A percentile compares a stretch with the other conserved stretches of the same genome.
Evolutionary conservation across 2,329 filamentous ascomycete genomes (phyloP).

Genomic region (Dactylellina sp.): DNA sequence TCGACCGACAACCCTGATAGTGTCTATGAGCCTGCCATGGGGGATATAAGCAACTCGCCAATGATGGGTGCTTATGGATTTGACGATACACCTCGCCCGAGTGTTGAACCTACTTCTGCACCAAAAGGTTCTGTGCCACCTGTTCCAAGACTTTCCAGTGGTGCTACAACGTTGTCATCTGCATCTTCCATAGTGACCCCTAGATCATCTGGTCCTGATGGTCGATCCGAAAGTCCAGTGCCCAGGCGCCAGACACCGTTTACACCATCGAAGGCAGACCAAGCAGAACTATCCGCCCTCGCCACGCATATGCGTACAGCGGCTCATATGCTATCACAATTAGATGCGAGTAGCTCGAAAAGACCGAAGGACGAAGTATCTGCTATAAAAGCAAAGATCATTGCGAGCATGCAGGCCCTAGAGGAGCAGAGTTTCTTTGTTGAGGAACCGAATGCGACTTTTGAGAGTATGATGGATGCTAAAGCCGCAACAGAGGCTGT

Average conservation of each 20-base stretch:
- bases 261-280: constrained; percentile 71
- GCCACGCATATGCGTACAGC: constrained; percentile 89
- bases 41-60: constrained; percentile 80
- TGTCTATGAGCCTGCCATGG: constrained; percentile 83
- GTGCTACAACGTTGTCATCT: constrained; percentile 72
- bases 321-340: constrained; percentile 85
- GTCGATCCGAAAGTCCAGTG: constrained; percentile 45
- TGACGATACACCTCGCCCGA: constrained; percentile 64
- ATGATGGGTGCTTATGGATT: constrained; percentile 70
- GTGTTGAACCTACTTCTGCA: constrained; percentile 55
- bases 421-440: constrained; percentile 84
- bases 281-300: constrained; percentile 82
- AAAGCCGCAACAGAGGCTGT: constrained; percentile 70
- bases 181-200: constrained; percentile 74
- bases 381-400: constrained; percentile 85
- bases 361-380: constrained; percentile 83
- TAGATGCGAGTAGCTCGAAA: constrained; percentile 83
- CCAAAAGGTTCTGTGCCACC: constrained; percentile 36
- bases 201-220: constrained; percentile 72
- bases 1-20: constrained; percentile 71
- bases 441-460: constrained; percentile 77
- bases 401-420: constrained; percentile 87
- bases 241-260: constrained; percentile 66
- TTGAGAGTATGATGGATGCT: constrained; percentile 84
- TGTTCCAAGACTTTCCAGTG: constrained; percentile 70